Evolutionary conservation across 257 asterid genomes (phyloP), one percentile per base, ranked within the genome.

Genomic region (Jaltomata sinuosa): DNA sequence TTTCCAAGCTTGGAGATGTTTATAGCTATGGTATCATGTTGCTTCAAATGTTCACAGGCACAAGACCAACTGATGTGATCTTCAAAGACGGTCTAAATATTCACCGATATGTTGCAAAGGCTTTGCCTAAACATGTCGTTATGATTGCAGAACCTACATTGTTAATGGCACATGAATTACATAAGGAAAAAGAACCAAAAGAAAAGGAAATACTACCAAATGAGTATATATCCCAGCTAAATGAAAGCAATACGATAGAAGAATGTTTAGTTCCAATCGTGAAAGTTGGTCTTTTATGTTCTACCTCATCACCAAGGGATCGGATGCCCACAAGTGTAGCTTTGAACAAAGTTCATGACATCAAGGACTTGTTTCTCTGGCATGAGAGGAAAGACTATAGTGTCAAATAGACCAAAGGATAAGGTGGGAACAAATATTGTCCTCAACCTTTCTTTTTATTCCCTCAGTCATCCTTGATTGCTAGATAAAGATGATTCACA

Each of bases 11-110:
- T 0, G 93, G 93, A 77, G 94, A 92, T 69, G 89, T 90, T 11
- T 87, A 92, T 69, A 89, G 91, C 83, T 91, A 84, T 62, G 92
- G 92, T 61, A 88, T 91, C 55, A 89, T 91, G 55, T 64, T 90
- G 89, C 64, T 89, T 59, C 91, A 92, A 79, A 71, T 89, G 69
- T 84, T 91, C 80, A 91, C 91, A 0, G 91, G 91, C 29, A 83
- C 83, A 61, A 77, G 92, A 76, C 91, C 93, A 3, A 87, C 89
- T 0, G 88, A 88, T 80, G 52, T 74, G 38, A n/a, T 86, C 14
- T 92, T 88, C 77, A 42, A 85, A 25, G 92, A 85, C 32, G 86
- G 86, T 47, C 52, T 84, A 83, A 87, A 72, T 65, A 87, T 91
- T 54, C 91, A 88, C 76, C 85, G 81, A 8, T 87, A 84, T 52